A percentile compares a stretch with the other conserved stretches of the same genome.
phyloP scores from a whole-genome alignment of 257 asterid species.

The Solanum dulcamara region DNA sequence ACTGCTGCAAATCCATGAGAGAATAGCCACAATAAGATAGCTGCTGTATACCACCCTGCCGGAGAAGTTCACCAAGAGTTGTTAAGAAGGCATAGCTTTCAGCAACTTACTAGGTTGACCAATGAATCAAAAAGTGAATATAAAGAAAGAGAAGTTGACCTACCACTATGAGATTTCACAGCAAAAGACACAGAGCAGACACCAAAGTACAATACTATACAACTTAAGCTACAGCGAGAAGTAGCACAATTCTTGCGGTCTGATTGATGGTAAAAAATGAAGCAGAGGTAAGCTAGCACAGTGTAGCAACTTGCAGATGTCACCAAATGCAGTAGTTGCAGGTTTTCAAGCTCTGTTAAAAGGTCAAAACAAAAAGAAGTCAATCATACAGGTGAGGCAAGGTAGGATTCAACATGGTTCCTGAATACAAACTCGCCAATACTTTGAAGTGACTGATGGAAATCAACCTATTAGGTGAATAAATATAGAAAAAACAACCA shows the following conservation, averaged over 20 bases:
- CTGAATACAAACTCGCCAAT: background rate
- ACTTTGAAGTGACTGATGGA: background rate
- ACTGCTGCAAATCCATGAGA: slow-evolving; percentile 65
- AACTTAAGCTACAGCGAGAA: slow-evolving; percentile 20
- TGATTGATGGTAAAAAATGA: slow-evolving; percentile 23
- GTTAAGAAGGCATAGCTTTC: slow-evolving; percentile 1
- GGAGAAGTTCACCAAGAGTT: slow-evolving; percentile 5
- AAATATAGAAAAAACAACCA: background rate
- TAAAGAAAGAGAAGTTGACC: slow-evolving; percentile 3
- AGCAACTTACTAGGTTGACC: background rate
- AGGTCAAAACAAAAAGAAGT: background rate
- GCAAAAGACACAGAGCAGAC: slow-evolving; percentile 27
- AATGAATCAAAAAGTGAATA: background rate
- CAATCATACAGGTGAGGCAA: background rate
- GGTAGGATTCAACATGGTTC: background rate
- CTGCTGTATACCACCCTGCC: slow-evolving; percentile 42
- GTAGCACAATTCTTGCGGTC: slow-evolving; percentile 4
- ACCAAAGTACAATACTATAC: slow-evolving; percentile 33
- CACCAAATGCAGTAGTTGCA: slow-evolving; percentile 73
- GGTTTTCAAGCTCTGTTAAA: slow-evolving; percentile 60
- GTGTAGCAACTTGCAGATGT: slow-evolving; percentile 54
- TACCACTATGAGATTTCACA: slow-evolving; percentile 29
- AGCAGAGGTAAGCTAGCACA: slow-evolving; percentile 47
- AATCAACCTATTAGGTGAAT: background rate
- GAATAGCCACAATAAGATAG: slow-evolving; percentile 50